Percentiles rank a stretch among this genome's conserved stretches.
These are phyloP conservation scores for Scutellaria minor DNA, from an alignment of 257 asterid genomes.

Conservation along the genomic window DNA sequence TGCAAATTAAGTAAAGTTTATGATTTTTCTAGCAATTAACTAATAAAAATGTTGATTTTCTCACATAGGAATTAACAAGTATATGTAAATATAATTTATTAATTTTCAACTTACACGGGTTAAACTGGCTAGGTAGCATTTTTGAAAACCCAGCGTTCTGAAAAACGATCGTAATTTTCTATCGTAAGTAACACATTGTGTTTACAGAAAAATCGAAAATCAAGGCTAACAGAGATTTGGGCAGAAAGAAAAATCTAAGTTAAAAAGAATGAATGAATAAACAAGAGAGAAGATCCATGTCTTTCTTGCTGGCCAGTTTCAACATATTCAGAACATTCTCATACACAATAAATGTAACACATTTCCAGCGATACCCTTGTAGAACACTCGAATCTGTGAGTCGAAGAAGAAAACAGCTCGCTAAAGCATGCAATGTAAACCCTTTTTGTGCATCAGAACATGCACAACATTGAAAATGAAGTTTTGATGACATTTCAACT, in stretches of 20 bases:
- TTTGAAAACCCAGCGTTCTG: too few species aligned
- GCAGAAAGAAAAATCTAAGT: background rate
- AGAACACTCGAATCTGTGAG: constrained; percentile 84
- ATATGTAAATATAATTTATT: too few species aligned
- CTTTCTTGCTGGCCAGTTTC: constrained; percentile 57
- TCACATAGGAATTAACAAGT: too few species aligned
- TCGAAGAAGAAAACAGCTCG: constrained; percentile 20
- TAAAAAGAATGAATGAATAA: background rate
- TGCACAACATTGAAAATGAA: background rate
- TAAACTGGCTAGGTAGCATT: too few species aligned
- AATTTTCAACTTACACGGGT: too few species aligned
- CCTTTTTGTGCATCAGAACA: background rate
- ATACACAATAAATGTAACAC: constrained; percentile 88
- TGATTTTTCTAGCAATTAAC: too few species aligned
- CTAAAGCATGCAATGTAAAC: background rate
- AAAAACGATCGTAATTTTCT: too few species aligned
- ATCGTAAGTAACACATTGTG: background rate
- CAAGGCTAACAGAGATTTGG: constrained; percentile 17
- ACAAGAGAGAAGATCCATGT: constrained; percentile 27
- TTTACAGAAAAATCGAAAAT: background rate
- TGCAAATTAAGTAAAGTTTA: too few species aligned
- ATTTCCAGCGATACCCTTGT: constrained; percentile 92
- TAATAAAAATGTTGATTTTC: too few species aligned
- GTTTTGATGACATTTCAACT: constrained; percentile 83
- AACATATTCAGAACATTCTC: constrained; percentile 84